Evolutionary conservation across 2,329 filamentous ascomycete genomes (phyloP), one percentile per base, ranked within the genome.

Genomic region (Aspergillus quadrilineatus): DNA sequence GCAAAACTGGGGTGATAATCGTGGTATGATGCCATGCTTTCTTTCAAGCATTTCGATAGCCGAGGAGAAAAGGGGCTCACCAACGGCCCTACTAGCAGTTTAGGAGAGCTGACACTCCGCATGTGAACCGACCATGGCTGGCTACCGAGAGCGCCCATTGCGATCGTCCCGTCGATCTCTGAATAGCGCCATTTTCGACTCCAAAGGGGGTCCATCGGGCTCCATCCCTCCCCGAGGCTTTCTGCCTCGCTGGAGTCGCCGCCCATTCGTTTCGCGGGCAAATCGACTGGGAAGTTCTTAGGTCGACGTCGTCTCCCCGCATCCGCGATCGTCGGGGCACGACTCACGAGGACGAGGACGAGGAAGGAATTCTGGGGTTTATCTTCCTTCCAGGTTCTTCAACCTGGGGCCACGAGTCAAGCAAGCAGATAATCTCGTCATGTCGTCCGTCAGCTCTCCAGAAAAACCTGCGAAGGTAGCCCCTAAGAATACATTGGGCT

Each of bases 401-500:
- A 29, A 29, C 26, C 9, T 14, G 5, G 26, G 14, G 26, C 6
- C 14, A 22, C 22, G 22, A 22, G 22, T 22, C 22, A 22, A 42
- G 22, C 32, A 28, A 15, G 44, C 15, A 17, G 29, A 15, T 47
- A 28, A 45, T 39, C 30, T 26, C 36, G 39, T 42, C 37, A 55
- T 56, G 53, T 53, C 48, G 32, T 52, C 43, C 14, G 34, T n/a
- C 42, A 14, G 8, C 45, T 57, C 50, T 37, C 69, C 70, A 50
- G 66, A 67, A 59, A 67, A 66, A 34, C 56, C 67, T 57, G 61
- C 64, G 50, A 60, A 69, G 39, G 62, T 63, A 41, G 69, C 26
- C 50, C 39, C 68, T 48, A 71, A 67, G 52, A 68, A 69, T 43
- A 67, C 65, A 8, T 57, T 72, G 30, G 69, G 70, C 46, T 52